A percentile compares a stretch with the other conserved stretches of the same genome.
Evolutionary conservation across 192 early-diverging fungal genomes (phyloP).

Genomic region (Coemansia sp.): DNA sequence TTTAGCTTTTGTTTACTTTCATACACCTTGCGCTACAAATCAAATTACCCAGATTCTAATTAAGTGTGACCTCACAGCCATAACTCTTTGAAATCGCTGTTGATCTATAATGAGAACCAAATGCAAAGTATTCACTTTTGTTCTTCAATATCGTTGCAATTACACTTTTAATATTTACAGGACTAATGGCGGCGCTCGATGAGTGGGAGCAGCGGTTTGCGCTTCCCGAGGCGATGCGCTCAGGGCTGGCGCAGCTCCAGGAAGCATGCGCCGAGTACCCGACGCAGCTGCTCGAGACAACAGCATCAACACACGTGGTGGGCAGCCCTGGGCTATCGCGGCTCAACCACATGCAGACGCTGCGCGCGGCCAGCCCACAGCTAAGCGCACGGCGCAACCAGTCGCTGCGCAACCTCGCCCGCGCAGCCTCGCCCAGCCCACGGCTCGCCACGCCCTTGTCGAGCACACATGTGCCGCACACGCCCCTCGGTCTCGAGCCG

Average conservation of each 20-base stretch:
- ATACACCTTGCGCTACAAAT: too few relatives aligned
- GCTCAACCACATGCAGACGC: constrained; percentile 1
- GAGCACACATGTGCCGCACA: not conserved
- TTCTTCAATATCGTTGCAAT: too few relatives aligned
- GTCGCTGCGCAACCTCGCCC: constrained; percentile 21
- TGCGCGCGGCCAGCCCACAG: constrained; percentile 11
- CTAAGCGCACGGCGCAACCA: constrained; percentile 25
- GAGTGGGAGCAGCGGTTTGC: constrained; percentile 28
- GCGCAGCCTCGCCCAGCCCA: not conserved
- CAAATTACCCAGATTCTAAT: too few relatives aligned
- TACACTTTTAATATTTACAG: too few relatives aligned
- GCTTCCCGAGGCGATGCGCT: constrained; percentile 1
- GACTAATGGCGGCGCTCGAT: too few relatives aligned
- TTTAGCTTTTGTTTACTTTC: not conserved
- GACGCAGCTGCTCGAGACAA: constrained; percentile 9
- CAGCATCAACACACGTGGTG: not conserved
- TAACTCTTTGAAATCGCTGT: too few relatives aligned
- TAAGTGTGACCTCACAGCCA: too few relatives aligned
- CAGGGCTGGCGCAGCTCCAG: constrained; percentile 14
- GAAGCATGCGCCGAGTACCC: constrained; percentile 7
- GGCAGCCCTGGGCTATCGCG: not conserved
- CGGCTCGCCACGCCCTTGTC: not conserved
- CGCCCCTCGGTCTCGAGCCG: too few relatives aligned
- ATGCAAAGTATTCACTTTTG: too few relatives aligned
- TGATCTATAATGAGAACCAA: too few relatives aligned